phyloP scores from a whole-genome alignment of 75 land plant genomes.

The Pinus tabuliformis region DNA sequence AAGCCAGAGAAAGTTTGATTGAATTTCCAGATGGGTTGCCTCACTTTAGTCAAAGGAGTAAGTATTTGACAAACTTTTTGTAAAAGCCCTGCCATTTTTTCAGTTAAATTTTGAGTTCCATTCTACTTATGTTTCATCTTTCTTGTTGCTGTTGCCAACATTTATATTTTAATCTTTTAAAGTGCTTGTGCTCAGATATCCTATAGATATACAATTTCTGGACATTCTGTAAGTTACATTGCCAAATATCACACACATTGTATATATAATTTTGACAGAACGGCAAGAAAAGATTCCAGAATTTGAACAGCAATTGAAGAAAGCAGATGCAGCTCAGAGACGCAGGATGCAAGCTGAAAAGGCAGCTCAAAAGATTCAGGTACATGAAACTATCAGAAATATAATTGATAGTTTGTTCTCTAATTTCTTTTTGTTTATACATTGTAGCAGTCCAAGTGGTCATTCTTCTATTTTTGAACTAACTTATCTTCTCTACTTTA shows the following conservation, averaged over 20 bases:
- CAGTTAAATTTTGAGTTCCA: not conserved
- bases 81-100: not conserved
- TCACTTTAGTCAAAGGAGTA: slow-evolving; percentile 57
- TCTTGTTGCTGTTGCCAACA: not conserved
- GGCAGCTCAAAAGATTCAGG: slow-evolving; percentile 78
- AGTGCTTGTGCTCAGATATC: not conserved
- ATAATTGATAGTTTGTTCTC: slow-evolving; percentile 10
- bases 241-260: not conserved
- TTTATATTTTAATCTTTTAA: not conserved
- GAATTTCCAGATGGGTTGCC: slow-evolving; percentile 88
- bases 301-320: slow-evolving; percentile 84
- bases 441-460: too few species aligned
- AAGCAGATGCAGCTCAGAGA: slow-evolving; percentile 84
- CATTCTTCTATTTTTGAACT: too few species aligned
- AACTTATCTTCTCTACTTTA: too few species aligned
- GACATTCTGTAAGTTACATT: not conserved
- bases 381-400: not conserved
- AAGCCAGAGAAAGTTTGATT: slow-evolving; percentile 30
- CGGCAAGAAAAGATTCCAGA: slow-evolving; percentile 86
- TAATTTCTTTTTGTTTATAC: too few species aligned
- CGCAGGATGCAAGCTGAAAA: slow-evolving; percentile 88
- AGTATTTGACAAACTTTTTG: not conserved
- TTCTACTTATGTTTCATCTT: not conserved
- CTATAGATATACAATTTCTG: not conserved
- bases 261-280: slow-evolving; percentile 29